phyloP scores from a whole-genome alignment of 805 yeast genomes.

The Candida methanosorbosa region DNA sequence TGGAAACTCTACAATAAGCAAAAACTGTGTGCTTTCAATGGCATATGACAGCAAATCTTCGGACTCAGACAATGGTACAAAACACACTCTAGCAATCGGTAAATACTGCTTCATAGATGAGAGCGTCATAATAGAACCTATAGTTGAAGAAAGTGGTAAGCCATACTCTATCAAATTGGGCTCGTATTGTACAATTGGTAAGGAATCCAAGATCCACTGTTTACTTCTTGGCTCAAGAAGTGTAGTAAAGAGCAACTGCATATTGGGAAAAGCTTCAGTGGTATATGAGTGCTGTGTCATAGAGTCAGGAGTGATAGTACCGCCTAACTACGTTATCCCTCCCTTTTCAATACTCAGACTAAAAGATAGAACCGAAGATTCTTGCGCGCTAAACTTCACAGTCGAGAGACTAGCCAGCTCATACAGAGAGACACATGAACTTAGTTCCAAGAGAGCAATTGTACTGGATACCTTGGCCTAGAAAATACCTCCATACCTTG shows the following conservation, averaged over 20 bases:
- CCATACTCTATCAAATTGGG: conserved; percentile 33
- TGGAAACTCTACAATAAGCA: conserved; percentile 37
- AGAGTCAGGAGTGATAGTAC: conserved; percentile 30
- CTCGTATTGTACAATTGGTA: conserved; percentile 36
- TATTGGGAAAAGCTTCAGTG: conserved; percentile 26
- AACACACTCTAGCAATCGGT: conserved; percentile 32
- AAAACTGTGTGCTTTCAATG: conserved; percentile 20
- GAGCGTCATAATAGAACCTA: conserved; percentile 23
- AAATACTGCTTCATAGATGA: conserved; percentile 33
- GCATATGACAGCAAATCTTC: conserved; percentile 3
- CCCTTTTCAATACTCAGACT: too few relatives aligned
- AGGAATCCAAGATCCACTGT: conserved; percentile 23
- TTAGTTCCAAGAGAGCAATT: too few relatives aligned
- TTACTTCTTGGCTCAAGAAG: conserved; percentile 42
- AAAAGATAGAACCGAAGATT: too few relatives aligned
- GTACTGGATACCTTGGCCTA: too few relatives aligned
- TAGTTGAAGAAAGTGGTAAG: conserved; percentile 6
- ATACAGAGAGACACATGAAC: too few relatives aligned
- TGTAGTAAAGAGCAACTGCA: conserved; percentile 32
- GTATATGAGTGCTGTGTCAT: conserved; percentile 46
- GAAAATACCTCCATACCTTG: too few relatives aligned
- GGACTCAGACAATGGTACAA: too few relatives aligned
- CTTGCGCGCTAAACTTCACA: too few relatives aligned
- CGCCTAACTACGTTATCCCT: conserved; percentile 37
- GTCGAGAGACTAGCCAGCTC: too few relatives aligned